A percentile compares a stretch with the other conserved stretches of the same genome.
Conservation (phyloP, 2,329 filamentous ascomycete genomes). For the Xylariaceae sp. region DNA sequence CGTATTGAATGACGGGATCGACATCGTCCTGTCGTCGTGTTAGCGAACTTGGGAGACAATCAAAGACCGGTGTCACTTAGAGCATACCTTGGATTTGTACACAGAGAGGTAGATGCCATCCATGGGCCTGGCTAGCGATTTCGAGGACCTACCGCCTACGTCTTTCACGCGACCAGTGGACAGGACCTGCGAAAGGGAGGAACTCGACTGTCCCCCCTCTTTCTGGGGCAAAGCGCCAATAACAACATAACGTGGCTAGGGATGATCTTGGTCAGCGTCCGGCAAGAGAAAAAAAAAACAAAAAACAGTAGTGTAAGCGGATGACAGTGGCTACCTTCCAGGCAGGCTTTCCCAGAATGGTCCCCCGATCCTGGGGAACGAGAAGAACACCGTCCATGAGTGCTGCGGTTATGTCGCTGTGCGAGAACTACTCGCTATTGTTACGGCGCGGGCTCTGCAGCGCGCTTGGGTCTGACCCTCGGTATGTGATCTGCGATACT, state of each 20-base stretch:
- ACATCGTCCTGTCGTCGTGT: conserved; percentile 41
- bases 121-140: conserved; percentile 28
- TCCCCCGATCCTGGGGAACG: conserved; percentile 46
- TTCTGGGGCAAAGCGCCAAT: conserved; percentile 40
- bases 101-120: conserved; percentile 48
- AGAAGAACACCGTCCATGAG: conserved; percentile 46
- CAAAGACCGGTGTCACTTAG: background rate
- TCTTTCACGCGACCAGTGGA: conserved; percentile 37
- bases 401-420: background rate
- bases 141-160: conserved; percentile 35
- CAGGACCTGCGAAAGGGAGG: conserved; percentile 36
- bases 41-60: conserved; percentile 11
- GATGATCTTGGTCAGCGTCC: conserved; percentile 17
- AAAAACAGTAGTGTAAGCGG: conserved; percentile 7
- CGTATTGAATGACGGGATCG: conserved; percentile 50
- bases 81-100: conserved; percentile 51
- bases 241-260: conserved; percentile 54
- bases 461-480: conserved; percentile 10
- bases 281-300: background rate
- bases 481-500: conserved; percentile 11
- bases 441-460: conserved; percentile 18
- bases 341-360: conserved; percentile 45
- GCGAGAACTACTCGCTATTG: conserved; percentile 15
- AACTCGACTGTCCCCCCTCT: conserved; percentile 33
- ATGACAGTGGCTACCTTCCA: conserved; percentile 43